phyloP scores from a whole-genome alignment of 768 basidiomycete species.

The Pisolithus microcarpus region DNA sequence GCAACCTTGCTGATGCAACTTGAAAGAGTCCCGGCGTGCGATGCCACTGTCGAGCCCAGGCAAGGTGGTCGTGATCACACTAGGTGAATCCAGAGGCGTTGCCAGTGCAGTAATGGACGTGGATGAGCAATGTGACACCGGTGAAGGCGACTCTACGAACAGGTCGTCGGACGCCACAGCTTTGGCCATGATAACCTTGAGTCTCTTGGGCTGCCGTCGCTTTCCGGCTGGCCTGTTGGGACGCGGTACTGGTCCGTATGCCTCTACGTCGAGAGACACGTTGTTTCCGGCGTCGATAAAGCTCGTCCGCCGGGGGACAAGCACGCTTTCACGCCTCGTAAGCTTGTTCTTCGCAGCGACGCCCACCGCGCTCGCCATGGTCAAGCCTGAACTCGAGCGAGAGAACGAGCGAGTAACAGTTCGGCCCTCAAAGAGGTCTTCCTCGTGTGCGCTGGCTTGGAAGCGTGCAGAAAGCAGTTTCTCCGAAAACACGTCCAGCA shows the following conservation, averaged over 20 bases:
- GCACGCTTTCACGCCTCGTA: conserved; percentile 62
- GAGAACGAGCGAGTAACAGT: conserved; percentile 40
- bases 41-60: conserved; percentile 10
- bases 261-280: conserved; percentile 14
- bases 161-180: conserved; percentile 17
- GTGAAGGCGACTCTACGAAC: conserved; percentile 28
- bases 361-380: conserved; percentile 49
- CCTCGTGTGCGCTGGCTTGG: conserved; percentile 54
- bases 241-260: not conserved
- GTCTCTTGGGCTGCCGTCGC: conserved; percentile 21
- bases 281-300: conserved; percentile 25
- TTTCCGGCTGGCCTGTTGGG: conserved; percentile 10
- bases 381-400: conserved; percentile 52
- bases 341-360: conserved; percentile 50
- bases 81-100: conserved; percentile 15
- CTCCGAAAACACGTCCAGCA: conserved; percentile 78
- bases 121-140: conserved; percentile 35
- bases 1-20: conserved; percentile 15
- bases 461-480: conserved; percentile 61
- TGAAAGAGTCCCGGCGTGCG: conserved; percentile 24
- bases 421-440: conserved; percentile 54
- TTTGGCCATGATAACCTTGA: conserved; percentile 22
- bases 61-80: conserved; percentile 9
- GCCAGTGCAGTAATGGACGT: conserved; percentile 20
- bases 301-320: conserved; percentile 54